Conservation (phyloP, 2,329 filamentous ascomycete species). For the Daldinia eschscholtzii region DNA sequence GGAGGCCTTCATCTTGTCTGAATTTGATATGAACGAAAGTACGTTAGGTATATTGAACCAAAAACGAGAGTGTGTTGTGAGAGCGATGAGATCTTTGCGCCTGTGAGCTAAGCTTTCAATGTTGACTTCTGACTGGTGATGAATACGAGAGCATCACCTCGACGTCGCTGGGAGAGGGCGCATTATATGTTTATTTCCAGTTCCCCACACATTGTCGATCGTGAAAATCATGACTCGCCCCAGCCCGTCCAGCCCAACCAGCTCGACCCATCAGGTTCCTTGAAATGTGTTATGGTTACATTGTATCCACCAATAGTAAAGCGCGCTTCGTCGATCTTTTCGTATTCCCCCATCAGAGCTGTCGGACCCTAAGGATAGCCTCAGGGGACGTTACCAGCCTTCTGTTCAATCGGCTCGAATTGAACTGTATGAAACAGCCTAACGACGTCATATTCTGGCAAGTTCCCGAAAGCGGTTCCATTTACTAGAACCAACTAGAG, state of each 20-base stretch:
- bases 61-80: background rate
- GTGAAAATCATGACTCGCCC: background rate
- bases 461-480: background rate
- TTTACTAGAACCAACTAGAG: constrained; percentile 10
- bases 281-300: background rate
- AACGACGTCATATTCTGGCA: constrained; percentile 2
- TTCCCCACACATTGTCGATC: background rate
- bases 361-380: background rate
- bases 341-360: constrained; percentile 8
- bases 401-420: background rate
- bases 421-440: background rate
- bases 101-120: background rate
- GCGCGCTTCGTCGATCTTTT: constrained; percentile 9
- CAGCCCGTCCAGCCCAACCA: background rate
- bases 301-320: constrained; percentile 6
- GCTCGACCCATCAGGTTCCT: constrained; percentile 8
- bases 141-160: background rate
- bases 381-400: background rate
- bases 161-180: background rate
- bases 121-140: constrained; percentile 2
- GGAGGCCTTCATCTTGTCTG: constrained; percentile 11
- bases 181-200: constrained; percentile 5
- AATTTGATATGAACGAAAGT: background rate
- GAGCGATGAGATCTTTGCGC: background rate
- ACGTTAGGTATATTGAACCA: background rate